Evolutionary conservation across 257 asterid species (phyloP).

Genomic region (Coffea eugenioides): DNA sequence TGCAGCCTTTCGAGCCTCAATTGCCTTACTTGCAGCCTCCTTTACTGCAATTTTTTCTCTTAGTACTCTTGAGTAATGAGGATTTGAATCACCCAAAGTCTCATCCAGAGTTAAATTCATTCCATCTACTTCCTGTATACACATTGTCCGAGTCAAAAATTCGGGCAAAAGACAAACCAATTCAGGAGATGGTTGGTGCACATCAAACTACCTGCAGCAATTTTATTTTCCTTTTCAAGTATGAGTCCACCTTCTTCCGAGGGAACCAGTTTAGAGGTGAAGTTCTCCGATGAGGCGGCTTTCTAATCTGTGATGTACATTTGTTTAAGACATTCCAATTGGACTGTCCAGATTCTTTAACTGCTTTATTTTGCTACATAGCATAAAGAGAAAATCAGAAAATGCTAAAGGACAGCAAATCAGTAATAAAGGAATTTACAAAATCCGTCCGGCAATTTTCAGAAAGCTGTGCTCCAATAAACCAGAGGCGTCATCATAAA

Average conservation of each 20-base stretch:
- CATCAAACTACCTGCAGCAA: conserved; percentile 70
- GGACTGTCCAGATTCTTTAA: conserved; percentile 55
- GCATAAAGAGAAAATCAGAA: conserved; percentile 14
- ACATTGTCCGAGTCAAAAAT: conserved; percentile 5
- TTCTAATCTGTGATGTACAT: conserved; percentile 76
- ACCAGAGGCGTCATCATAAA: background rate
- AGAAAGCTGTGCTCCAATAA: background rate
- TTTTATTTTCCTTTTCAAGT: conserved; percentile 83
- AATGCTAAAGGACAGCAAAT: background rate
- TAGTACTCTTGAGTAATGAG: conserved; percentile 74
- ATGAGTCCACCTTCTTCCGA: conserved; percentile 84
- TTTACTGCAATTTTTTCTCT: conserved; percentile 87
- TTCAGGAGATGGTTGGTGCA: conserved; percentile 7
- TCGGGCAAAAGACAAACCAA: background rate
- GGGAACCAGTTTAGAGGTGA: conserved; percentile 97
- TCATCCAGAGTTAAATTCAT: conserved; percentile 93
- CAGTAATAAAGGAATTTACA: background rate
- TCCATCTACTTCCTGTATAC: conserved; percentile 76
- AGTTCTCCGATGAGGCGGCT: conserved; percentile 74
- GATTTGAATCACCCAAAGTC: conserved; percentile 89
- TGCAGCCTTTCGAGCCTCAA: conserved; percentile 84
- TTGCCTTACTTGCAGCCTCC: conserved; percentile 89
- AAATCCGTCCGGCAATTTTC: background rate
- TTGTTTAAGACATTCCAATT: conserved; percentile 59
- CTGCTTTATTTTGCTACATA: conserved; percentile 48